Conservation (phyloP, 345 rosid species). For the Syzygium aqueum region DNA sequence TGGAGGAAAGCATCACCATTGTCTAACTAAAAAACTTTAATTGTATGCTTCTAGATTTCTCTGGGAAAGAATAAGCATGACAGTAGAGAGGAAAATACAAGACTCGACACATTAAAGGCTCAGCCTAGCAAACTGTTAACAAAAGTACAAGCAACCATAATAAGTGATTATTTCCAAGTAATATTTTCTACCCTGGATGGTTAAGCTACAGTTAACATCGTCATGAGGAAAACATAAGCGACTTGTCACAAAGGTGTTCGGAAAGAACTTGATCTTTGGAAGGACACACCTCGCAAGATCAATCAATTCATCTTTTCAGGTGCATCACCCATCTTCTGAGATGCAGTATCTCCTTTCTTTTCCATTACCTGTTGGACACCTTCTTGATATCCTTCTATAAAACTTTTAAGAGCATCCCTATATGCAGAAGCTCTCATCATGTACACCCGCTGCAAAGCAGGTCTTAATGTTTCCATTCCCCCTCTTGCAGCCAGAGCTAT, state of each 20-base stretch:
- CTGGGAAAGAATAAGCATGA: background rate
- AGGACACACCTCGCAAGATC: background rate
- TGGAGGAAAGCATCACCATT: background rate
- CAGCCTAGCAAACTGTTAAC: background rate
- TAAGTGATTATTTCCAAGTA: background rate
- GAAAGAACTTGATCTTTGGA: background rate
- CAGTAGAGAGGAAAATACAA: background rate
- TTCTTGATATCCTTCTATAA: conserved; percentile 72
- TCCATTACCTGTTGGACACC: conserved; percentile 67
- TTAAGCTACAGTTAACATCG: background rate
- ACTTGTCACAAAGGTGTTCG: background rate
- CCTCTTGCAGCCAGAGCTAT: conserved; percentile 90
- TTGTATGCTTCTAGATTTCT: background rate
- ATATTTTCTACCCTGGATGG: background rate
- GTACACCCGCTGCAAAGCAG: conserved; percentile 83
- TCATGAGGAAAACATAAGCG: background rate
- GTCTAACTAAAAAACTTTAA: background rate
- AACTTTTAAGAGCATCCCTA: conserved; percentile 70
- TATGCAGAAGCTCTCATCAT: conserved; percentile 84
- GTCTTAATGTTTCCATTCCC: conserved; percentile 84
- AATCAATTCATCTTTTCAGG: conserved; percentile 17
- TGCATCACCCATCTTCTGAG: conserved; percentile 12
- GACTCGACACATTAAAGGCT: background rate
- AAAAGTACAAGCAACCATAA: background rate
- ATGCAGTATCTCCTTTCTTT: conserved; percentile 32